Evolutionary conservation across 2,329 filamentous ascomycete species (phyloP).

Genomic region (Cladosporium phlei): DNA sequence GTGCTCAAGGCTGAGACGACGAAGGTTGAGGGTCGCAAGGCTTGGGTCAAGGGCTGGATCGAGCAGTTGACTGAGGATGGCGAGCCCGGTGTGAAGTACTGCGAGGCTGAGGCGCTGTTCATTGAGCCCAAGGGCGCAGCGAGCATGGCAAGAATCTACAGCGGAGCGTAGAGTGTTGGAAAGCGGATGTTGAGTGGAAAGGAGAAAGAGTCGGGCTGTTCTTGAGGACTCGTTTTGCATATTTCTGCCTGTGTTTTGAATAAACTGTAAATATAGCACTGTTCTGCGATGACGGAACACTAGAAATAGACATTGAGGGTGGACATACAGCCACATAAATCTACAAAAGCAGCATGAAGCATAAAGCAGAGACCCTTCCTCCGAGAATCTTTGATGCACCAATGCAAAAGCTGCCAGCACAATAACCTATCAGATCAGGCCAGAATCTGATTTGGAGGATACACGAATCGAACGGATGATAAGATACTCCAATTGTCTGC

Average conservation of each 20-base stretch:
- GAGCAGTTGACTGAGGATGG: constrained; percentile 62
- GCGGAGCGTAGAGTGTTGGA: constrained; percentile 13
- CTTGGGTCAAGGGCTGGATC: constrained; percentile 84
- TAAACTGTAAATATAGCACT: constrained; percentile 4
- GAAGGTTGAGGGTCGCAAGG: constrained; percentile 87
- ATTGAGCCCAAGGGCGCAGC: constrained; percentile 80
- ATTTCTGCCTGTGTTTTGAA: too few relatives aligned
- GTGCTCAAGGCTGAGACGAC: constrained; percentile 75
- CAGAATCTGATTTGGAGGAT: too few relatives aligned
- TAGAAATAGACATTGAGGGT: constrained; percentile 1
- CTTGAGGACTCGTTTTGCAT: too few relatives aligned
- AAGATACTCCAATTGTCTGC: too few relatives aligned
- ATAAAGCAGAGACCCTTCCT: too few relatives aligned
- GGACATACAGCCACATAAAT: not conserved
- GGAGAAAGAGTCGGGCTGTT: too few relatives aligned
- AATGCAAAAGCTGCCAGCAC: too few relatives aligned
- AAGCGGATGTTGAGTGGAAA: not conserved
- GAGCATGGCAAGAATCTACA: constrained; percentile 34
- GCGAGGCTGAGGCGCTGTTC: constrained; percentile 81
- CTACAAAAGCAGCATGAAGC: too few relatives aligned
- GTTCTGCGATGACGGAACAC: not conserved
- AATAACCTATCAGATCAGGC: too few relatives aligned
- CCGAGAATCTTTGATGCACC: too few relatives aligned
- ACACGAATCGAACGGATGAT: too few relatives aligned
- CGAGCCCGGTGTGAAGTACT: constrained; percentile 56